Evolutionary conservation across 1,284 basidiomycete genomes (phyloP), one percentile per base, ranked within the genome.

Genomic region (Pseudozyma tsukubaensis): DNA sequence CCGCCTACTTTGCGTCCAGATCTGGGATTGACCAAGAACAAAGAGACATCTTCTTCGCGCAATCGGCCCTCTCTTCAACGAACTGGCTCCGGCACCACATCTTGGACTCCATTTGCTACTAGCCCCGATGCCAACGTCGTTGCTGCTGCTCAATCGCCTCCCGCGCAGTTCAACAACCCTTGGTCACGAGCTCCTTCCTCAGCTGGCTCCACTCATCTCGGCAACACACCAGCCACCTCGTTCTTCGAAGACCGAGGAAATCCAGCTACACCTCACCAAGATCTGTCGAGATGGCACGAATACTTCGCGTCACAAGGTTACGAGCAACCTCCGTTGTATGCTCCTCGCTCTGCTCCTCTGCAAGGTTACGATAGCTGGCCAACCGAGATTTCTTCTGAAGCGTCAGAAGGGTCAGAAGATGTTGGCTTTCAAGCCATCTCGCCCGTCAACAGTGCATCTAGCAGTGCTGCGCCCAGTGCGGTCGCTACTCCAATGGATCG

Each of bases 1-100:
- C 70, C 78, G 4, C 76, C 76, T 6, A 78, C 78, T 2, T 19
- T 80, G 19, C 60, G 72, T 21, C 63, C 67, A 0, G 72, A 75
- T 14, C 51, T 75, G 50, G 59, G 61, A 10, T 53, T 63, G 13
- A 10, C 29, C 40, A 67, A 64, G 42, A 10, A 44, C 32, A 66
- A 59, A 40, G 59, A 66, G 1, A 35, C 55, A 19, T 40, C 43
- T 24, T 51, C 66, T 18, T 59, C 55, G 12, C 56, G 52, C 49
- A 60, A 24, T 49, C 63, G 63, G 21, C 66, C 67, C 19, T 50
- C 67, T 0, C 54, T 67, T n/a, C 34, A 67, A 0, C 72, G 68
- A 34, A 71, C 67, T 3, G 72, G 72, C 7, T 75, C 72, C 0
- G 67, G 72, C 1, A 75, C 56, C 34, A 60, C 72, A 4, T 63